A percentile compares a stretch with the other conserved stretches of the same genome.
Evolutionary conservation across 306 rosid genomes (phyloP).

Genomic region (Vigna hirtella): DNA sequence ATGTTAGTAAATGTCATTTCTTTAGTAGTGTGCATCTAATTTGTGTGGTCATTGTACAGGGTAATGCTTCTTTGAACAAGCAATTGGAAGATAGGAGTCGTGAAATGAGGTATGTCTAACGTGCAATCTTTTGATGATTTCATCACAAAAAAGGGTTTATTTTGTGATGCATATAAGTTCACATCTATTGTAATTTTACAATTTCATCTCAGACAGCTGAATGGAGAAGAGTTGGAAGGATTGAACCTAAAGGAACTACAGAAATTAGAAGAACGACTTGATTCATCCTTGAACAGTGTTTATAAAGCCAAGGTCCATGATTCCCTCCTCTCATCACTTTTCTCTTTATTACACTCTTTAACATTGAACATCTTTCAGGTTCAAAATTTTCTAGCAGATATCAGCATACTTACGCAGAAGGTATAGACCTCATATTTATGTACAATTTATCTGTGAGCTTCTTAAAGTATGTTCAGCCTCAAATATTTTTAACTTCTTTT

Average conservation of each 20-base stretch:
- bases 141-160: not conserved
- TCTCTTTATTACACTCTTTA: not conserved
- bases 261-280: constrained; percentile 11
- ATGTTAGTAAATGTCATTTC: not conserved
- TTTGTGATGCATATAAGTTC: not conserved
- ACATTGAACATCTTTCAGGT: not conserved
- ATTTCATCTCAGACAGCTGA: constrained; percentile 6
- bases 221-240: constrained; percentile 22
- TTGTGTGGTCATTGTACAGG: not conserved
- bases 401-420: not conserved
- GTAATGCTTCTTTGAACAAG: not conserved
- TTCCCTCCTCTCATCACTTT: not conserved
- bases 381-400: not conserved
- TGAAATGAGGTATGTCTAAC: constrained; percentile 7
- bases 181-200: not conserved
- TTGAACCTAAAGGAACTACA: constrained; percentile 1
- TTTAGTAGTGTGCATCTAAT: not conserved
- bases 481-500: not conserved
- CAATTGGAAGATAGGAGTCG: not conserved
- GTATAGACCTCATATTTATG: not conserved
- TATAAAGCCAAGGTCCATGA: not conserved
- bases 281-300: not conserved
- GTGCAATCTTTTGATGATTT: not conserved
- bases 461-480: not conserved
- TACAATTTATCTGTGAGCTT: too few species aligned